These are phyloP conservation scores for Pelargonium citronellum DNA, from an alignment of 441 rosid genomes.

Conservation along the genomic window DNA sequence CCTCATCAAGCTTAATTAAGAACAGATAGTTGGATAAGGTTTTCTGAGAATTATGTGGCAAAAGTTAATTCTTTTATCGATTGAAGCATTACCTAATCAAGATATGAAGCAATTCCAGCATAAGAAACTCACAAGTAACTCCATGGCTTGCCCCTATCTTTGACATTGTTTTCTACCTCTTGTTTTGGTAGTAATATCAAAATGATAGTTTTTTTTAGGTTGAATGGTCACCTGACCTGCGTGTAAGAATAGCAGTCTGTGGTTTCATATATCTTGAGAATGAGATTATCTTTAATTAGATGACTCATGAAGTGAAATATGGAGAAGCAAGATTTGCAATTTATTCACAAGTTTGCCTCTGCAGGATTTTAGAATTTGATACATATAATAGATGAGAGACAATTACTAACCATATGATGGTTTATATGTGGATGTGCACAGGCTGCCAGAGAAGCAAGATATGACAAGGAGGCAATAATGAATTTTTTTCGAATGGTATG, in stretches of 20 bases:
- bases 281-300: too few relatives aligned
- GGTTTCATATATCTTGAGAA: too few relatives aligned
- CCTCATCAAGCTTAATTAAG: neutral
- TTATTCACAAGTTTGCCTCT: too few relatives aligned
- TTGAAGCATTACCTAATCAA: neutral
- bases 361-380: too few relatives aligned
- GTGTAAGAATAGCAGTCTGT: too few relatives aligned
- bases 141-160: slow-evolving; percentile 2
- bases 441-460: slow-evolving; percentile 97
- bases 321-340: too few relatives aligned
- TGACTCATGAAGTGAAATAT: too few relatives aligned
- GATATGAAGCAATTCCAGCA: neutral
- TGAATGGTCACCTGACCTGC: too few relatives aligned
- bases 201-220: too few relatives aligned
- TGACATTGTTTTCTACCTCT: neutral
- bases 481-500: slow-evolving; percentile 77
- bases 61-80: neutral
- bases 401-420: neutral
- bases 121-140: neutral
- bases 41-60: neutral
- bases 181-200: neutral
- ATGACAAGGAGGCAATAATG: slow-evolving; percentile 82
- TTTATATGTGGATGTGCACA: slow-evolving; percentile 22
- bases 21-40: neutral
- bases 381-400: neutral